phyloP scores from a whole-genome alignment of 805 yeast species.

The Wickerhamomyces chambardii region DNA sequence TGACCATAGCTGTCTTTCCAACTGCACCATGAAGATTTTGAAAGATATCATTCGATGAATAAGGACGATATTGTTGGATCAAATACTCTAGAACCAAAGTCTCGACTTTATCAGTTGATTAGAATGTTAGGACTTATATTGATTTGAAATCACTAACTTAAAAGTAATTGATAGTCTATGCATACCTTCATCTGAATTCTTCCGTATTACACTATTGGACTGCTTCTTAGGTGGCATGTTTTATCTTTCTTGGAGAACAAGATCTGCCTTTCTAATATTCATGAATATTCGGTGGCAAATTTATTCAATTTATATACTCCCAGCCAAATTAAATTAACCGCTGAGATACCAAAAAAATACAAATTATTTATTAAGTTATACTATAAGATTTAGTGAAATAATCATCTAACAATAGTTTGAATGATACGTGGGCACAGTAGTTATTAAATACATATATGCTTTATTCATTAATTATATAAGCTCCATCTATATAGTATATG shows the following conservation, averaged over 20 bases:
- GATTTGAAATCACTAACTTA: neutral
- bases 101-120: constrained; percentile 20
- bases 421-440: no score
- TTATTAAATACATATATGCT: no score
- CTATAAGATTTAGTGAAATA: no score
- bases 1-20: constrained; percentile 23
- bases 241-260: neutral
- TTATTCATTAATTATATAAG: no score
- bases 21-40: constrained; percentile 33
- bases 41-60: constrained; percentile 34
- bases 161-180: neutral
- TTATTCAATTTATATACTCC: no score
- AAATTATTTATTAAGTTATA: no score
- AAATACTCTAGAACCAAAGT: constrained; percentile 26
- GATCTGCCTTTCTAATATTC: neutral
- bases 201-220: constrained; percentile 2
- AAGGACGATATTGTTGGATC: constrained; percentile 36
- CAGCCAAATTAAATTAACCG: no score
- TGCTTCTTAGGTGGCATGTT: constrained; percentile 7
- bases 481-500: constrained; percentile 24
- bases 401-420: no score
- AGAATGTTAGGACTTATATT: no score
- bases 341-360: no score
- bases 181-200: constrained; percentile 10
- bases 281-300: neutral